Evolutionary conservation across 2,329 filamentous ascomycete genomes (phyloP).

Genomic region (Aspergillus pseudotamarii): DNA sequence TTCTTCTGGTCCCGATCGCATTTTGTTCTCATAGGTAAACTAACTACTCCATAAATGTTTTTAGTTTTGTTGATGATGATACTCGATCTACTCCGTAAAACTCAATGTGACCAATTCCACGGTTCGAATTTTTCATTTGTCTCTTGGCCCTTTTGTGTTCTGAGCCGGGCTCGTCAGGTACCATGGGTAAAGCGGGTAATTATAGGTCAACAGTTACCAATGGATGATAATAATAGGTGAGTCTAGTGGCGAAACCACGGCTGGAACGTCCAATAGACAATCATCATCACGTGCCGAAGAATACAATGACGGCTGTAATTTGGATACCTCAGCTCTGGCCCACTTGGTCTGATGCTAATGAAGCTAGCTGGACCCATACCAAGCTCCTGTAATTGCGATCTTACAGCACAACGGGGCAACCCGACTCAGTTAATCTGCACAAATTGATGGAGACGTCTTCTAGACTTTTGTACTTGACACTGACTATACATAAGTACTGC

Average conservation of each 20-base stretch:
- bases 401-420: slow-evolving; percentile 1
- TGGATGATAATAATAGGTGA: background rate
- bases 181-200: slow-evolving; percentile 1
- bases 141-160: background rate
- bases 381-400: slow-evolving; percentile 11
- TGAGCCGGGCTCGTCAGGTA: background rate
- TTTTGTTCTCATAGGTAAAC: background rate
- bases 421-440: slow-evolving; percentile 2
- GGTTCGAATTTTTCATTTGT: background rate
- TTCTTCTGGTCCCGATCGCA: background rate
- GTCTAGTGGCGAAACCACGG: background rate
- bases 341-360: slow-evolving; percentile 1
- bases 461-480: background rate
- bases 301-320: slow-evolving; percentile 1
- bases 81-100: slow-evolving; percentile 1
- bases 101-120: background rate
- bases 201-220: background rate
- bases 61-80: background rate
- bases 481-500: background rate
- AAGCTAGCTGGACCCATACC: background rate
- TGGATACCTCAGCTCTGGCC: background rate
- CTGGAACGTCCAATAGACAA: background rate
- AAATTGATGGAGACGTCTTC: background rate
- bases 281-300: background rate
- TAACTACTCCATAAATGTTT: background rate